These are phyloP conservation scores for Closterium sp. DNA, from an alignment of 139 green algal genomes.

Conservation along the genomic window DNA sequence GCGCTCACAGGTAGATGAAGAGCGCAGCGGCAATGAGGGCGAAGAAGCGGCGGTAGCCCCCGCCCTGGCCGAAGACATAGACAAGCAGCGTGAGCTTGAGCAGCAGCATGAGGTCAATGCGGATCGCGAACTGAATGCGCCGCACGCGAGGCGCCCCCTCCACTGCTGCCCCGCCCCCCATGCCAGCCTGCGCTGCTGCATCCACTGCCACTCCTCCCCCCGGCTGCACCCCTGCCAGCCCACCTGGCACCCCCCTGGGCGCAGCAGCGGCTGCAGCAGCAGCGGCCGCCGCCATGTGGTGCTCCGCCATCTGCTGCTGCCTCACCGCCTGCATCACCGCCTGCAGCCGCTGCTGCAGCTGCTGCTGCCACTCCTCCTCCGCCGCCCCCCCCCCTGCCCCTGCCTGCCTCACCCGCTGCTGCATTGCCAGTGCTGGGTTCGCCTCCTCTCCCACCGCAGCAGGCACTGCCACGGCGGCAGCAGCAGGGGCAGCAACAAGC, in stretches of 20 bases:
- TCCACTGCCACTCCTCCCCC: background rate
- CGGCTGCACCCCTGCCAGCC: background rate
- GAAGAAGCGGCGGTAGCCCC: background rate
- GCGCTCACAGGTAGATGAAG: constrained; percentile 42
- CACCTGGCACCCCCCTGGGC: background rate
- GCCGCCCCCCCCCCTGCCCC: background rate
- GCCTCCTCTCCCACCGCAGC: background rate
- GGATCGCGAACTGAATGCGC: constrained; percentile 33
- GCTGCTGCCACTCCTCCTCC: background rate
- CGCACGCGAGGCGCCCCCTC: background rate
- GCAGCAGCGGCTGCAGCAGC: background rate
- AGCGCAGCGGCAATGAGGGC: constrained; percentile 8
- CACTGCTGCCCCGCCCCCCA: background rate
- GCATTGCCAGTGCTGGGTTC: background rate
- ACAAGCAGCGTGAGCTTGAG: constrained; percentile 34
- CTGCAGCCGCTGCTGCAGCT: background rate
- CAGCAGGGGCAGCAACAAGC: background rate
- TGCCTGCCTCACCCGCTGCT: background rate
- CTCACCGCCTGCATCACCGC: background rate
- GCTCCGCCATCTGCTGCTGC: background rate
- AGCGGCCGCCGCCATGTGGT: background rate
- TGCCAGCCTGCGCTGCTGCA: background rate
- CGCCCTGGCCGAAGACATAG: constrained; percentile 36
- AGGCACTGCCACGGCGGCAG: background rate
- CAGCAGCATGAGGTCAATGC: constrained; percentile 43